Evolutionary conservation across 108 stramenopile genomes (phyloP), one percentile per base, ranked within the genome.

Genomic region (Cyclostephanos tholiformis): DNA sequence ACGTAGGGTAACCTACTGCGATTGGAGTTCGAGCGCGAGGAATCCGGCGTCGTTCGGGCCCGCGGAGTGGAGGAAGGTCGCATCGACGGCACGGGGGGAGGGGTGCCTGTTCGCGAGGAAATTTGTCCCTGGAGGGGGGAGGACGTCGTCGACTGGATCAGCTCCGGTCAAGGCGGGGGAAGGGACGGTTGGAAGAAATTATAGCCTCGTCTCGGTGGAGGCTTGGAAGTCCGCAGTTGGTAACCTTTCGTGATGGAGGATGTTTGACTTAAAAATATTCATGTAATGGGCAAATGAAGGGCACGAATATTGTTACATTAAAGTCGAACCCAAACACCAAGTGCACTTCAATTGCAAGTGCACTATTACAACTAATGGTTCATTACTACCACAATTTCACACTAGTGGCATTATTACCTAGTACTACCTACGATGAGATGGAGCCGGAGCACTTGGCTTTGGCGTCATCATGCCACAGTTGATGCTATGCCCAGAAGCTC

Each of bases 81-180:
- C 68, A 10, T 26, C 32, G 23, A 67, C 84, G 69, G 95, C 95
- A 6, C 77, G 91, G 59, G 51, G 67, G 11, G 85, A 84, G 50
- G 93, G 93, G 2, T 96, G 92, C 61, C 57, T 96, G 50, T 86
- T 94, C 43, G 95, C 92, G 20, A 78, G 93, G 19, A 94, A 96
- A 68, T 93, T 93, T 72, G 86, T 85, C 25, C 72, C 76, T 16
- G 44, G 44, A 16, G 22, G 38, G 25, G 39, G 71, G n/a, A 64
- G 51, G 39, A 13, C 57, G 30, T 58, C 27, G 25, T 3, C 20
- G 61, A 1, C 35, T 12, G 17, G 41, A 22, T 62, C n/a, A 4
- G 36, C 22, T 22, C 41, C 7, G 4, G 38, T 1, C 20, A 38
- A n/a, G 38, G 41, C 23, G 4, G 30, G 30, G 57, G 69, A 49